Base-by-base conservation (phyloP, 2,329 filamentous ascomycete species). In the Monascus ruber region DNA sequence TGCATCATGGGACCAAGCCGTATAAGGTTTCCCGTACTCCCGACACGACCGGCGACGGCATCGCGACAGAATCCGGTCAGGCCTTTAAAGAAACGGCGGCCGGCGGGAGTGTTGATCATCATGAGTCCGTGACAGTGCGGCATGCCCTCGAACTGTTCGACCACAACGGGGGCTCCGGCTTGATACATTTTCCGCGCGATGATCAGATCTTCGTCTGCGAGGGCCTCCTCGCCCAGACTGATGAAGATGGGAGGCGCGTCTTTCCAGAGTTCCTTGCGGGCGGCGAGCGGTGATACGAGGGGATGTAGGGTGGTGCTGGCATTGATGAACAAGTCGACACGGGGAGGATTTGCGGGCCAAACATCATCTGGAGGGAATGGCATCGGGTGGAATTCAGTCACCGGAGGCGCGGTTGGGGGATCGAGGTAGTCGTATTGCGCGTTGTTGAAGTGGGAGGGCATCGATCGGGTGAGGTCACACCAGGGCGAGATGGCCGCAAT, bases 71-170 rank as follows among this genome's bases (percentile, higher is more conserved):
- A 86, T 2, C 55, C 59, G 0, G 73, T 62, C 72, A 77, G 77
- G 3, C 65, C 62, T 9, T 68, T 57, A 41, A 76, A 71, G 49
- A 76, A 82, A 35, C 71, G 66, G 47, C 54, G 62, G 2, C 71
- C 62, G 26, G 62, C 68, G 1, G 65, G 53, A 2, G 70, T 55
- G 4, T 62, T 59, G 1, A 68, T 59, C 40, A 85, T 60, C 1
- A 84, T 46, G 45, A 77, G 51, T 1, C 72, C 75, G 53, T 85
- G 67, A 36, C 64, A 66, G 42, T 69, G 66, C 6, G 66, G 66
- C 60, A 67, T 66, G 6, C 65, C 65, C 42, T 69, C 66, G 36
- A 63, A 67, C 35, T 61, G 59, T 35, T 67, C 59, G 5, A 65
- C 54, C 3, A 62, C 45, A 6, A 66, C 56, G 1, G 57, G 42